Evolutionary conservation across 1,284 basidiomycete genomes (phyloP).

Genomic region (Ceratobasidium sp.): DNA sequence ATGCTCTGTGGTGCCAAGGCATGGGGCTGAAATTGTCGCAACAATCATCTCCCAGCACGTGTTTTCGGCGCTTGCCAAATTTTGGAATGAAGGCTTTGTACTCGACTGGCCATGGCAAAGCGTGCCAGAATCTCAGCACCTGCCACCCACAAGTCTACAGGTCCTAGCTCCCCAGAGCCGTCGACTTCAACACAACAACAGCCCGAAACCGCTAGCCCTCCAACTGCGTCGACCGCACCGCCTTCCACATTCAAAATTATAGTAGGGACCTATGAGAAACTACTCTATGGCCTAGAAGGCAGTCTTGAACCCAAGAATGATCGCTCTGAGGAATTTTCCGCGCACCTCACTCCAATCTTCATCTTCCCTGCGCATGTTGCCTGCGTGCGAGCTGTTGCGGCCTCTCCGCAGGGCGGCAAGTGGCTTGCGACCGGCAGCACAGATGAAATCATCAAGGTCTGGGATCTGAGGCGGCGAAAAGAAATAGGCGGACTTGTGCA

Average conservation of each 20-base stretch:
- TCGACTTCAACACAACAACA: neutral
- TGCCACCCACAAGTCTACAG: neutral
- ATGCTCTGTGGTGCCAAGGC: neutral
- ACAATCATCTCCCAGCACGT: constrained; percentile 25
- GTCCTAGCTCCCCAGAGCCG: neutral
- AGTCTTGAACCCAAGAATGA: constrained; percentile 59
- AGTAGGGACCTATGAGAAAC: constrained; percentile 94
- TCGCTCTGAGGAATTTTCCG: constrained; percentile 49
- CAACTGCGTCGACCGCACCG: constrained; percentile 37
- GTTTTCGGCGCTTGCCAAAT: constrained; percentile 36
- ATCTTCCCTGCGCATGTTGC: constrained; percentile 97
- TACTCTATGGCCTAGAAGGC: constrained; percentile 91
- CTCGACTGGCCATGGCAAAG: constrained; percentile 28
- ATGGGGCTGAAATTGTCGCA: neutral
- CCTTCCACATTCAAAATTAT: constrained; percentile 82
- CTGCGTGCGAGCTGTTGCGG: constrained; percentile 89
- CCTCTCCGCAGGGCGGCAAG: constrained; percentile 87
- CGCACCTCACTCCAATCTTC: constrained; percentile 82
- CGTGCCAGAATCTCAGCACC: constrained; percentile 31
- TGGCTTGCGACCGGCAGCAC: constrained; percentile 96
- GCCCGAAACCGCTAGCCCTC: constrained; percentile 16
- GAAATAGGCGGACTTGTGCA: constrained; percentile 95
- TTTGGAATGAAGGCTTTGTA: neutral
- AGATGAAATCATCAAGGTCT: constrained; percentile 97
- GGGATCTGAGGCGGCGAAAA: constrained; percentile 90